Base-by-base conservation (phyloP, 495 filamentous ascomycete genomes). In the Penicillium longicatenatum region DNA sequence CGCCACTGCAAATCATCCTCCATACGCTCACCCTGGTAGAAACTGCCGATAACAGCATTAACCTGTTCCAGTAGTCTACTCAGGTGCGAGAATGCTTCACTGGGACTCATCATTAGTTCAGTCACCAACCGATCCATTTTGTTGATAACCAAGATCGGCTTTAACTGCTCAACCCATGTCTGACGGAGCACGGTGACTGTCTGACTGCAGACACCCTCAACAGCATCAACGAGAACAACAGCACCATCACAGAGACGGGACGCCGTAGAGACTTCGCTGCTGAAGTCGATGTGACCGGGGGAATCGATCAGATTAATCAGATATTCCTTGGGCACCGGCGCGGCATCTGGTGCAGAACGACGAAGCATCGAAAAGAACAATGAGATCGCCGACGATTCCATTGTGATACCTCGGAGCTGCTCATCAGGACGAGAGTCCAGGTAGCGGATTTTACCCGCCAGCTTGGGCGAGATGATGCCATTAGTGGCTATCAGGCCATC, bases 311-410 rank as follows among this genome's bases (percentile, higher is more conserved):
- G 75, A 71, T 99, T 99, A 72, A 99, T 91, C 46, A 99, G 82
- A 69, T 96, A 97, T 68, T 98, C 93, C 64, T 90, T 89, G 14
- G 86, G 79, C 52, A 84, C 80, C 1, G 90, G 90, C 21, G 80
- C 64, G 10, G 84, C 84, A 6, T 94, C 89, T 12, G 88, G 85
- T 10, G 82, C 74, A 39, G 84, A 71, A 52, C 89, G 82, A 26
- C 86, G 85, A 48, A 93, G 76, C 81, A 99, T 90, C 24, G 92
- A 93, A 75, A 99, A 98, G 78, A 90, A 94, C 48, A 99, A 77
- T 4, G 95, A 98, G 58, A 99, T 99, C 53, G 94, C 94, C 16
- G 93, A 97, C 0, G 95, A 98, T 72, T 99, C 94, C 94, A 99
- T 99, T 11, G 94, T 99, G 65, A 99, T 99, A 31, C 94, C 95